Evolutionary conservation across 352 stramenopile species (phyloP), one percentile per base, ranked within the genome.

Genomic region (Aphanomyces euteiches): DNA sequence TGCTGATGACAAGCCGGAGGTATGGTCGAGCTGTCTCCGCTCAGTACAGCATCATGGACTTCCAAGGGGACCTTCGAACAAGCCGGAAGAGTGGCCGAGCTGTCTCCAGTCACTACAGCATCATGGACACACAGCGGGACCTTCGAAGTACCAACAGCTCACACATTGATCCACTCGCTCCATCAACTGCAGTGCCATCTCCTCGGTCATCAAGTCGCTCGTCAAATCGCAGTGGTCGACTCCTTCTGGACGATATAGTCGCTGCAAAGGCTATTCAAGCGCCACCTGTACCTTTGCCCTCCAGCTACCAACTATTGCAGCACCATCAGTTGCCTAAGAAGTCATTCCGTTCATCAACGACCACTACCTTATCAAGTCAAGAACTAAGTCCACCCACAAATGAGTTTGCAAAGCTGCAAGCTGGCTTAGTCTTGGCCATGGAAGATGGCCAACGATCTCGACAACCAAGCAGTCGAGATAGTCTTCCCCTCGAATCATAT

Each of bases 301-400:
- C 43, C 43, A 50, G 17, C 10, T 5, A 7, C 15, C 54, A 37
- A 37, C 54, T 40, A 8, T 5, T n/a, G 17, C 54, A 61, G n/a
- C 54, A 61, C 34, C 54, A 43, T 10, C 39, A 61, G 28, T 43
- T 61, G 54, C 54, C 54, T 10, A 61, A 61, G 37, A 28, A 37
- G 43, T 61, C 54, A 6, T 61, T 61, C 43, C 54, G 54, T 2
- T 61, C 54, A 37, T 61, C 54, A 7, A 61, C 54, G 19, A 61
- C 54, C 28, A 61, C 54, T 28, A 61, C 54, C 7, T 41, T 61
- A 37, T 61, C 54, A 28, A 61, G 54, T 17, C 13, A 37, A n/a
- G 54, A 61, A 37, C 54, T 61, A 37, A 61, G 19, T n/a, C 54
- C 54, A 40, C 54, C 54, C 17, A 37, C 54, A 13, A 28, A 61